phyloP scores from a whole-genome alignment of 345 rosid species.

The Salix caprea region DNA sequence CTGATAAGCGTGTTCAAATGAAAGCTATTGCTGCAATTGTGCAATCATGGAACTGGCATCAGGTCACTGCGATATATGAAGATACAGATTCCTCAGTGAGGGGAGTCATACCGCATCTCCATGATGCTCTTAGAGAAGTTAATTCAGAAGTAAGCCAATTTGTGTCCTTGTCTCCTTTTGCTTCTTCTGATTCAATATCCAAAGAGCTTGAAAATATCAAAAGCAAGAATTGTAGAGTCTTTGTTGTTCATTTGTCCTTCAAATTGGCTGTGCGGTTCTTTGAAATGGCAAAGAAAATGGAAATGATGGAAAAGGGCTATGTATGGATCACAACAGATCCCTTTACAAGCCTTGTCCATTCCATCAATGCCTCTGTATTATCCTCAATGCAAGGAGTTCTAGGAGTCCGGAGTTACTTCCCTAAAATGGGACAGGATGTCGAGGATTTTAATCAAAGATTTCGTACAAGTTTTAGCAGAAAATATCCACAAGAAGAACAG shows the following conservation, averaged over 20 bases:
- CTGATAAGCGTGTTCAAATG: constrained; percentile 16
- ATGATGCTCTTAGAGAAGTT: constrained; percentile 7
- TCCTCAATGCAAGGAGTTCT: constrained; percentile 29
- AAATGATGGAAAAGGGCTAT: constrained; percentile 30
- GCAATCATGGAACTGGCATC: constrained; percentile 21
- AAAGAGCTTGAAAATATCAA: constrained; percentile 2
- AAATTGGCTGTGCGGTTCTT: constrained; percentile 12
- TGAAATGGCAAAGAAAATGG: constrained; percentile 18
- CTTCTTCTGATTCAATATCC: background rate
- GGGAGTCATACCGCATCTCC: constrained; percentile 9
- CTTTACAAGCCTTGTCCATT: constrained; percentile 19
- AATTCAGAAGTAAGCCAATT: constrained; percentile 6
- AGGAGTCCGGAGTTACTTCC: constrained; percentile 18
- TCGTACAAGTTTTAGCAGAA: constrained; percentile 3
- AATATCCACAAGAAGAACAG: constrained; percentile 13
- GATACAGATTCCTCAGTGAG: constrained; percentile 10
- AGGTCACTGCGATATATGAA: constrained; percentile 14
- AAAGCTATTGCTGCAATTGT: constrained; percentile 23
- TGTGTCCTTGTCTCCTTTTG: constrained; percentile 8
- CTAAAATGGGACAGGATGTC: background rate
- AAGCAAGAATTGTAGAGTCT: constrained; percentile 22
- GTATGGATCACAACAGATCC: constrained; percentile 33
- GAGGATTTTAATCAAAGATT: constrained; percentile 9
- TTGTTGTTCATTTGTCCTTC: constrained; percentile 24
- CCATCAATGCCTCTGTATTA: constrained; percentile 8